These are phyloP conservation scores for Barnettozyma botsteinii DNA, from an alignment of 805 yeast species.

Conservation along the genomic window DNA sequence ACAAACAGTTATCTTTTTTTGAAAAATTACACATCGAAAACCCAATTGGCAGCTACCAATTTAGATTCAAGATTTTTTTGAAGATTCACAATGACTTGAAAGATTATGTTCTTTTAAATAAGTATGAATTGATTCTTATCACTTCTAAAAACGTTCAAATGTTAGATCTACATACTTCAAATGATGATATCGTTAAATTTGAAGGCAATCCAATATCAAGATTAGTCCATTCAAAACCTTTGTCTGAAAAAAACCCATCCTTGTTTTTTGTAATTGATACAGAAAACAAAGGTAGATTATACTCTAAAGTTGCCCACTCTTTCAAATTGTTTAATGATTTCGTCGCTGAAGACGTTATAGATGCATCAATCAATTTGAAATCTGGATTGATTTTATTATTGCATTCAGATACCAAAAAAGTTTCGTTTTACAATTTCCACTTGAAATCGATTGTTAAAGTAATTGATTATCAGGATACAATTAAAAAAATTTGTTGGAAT, in stretches of 20 bases:
- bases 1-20: slow-evolving; percentile 14
- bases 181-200: slow-evolving; percentile 10
- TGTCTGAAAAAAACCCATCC: background rate
- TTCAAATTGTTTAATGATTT: slow-evolving; percentile 1
- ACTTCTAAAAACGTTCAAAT: slow-evolving; percentile 17
- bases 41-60: slow-evolving; percentile 19
- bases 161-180: slow-evolving; percentile 12
- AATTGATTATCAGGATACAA: background rate
- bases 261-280: slow-evolving; percentile 7
- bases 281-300: slow-evolving; percentile 7
- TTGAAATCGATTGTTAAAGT: slow-evolving; percentile 5
- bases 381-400: slow-evolving; percentile 7
- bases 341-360: slow-evolving; percentile 3
- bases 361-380: slow-evolving; percentile 9
- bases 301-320: slow-evolving; percentile 4
- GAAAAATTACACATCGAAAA: slow-evolving; percentile 16
- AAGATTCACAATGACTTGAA: slow-evolving; percentile 22
- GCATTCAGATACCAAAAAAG: background rate
- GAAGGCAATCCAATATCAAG: slow-evolving; percentile 7
- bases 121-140: slow-evolving; percentile 14
- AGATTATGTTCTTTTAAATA: slow-evolving; percentile 18
- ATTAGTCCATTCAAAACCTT: background rate
- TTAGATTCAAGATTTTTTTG: slow-evolving; percentile 24
- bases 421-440: background rate
- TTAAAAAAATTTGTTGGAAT: slow-evolving; percentile 14